Base-by-base conservation (phyloP, 108 stramenopile species). In the Fragilariopsis cylindrus region DNA sequence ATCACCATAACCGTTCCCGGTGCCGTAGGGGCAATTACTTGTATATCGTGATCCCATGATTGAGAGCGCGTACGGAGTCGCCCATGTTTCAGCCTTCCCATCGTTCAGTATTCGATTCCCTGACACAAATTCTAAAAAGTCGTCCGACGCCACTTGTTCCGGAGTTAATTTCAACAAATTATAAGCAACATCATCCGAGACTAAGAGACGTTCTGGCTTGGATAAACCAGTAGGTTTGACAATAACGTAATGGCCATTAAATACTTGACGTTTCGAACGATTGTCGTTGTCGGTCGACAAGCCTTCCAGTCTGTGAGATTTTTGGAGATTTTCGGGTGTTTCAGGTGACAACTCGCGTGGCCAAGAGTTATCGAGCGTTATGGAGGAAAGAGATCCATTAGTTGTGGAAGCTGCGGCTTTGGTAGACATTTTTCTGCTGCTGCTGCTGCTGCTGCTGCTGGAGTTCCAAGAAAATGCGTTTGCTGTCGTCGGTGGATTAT, bases 1-100 rank as follows among this genome's bases (percentile, higher is more conserved):
- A 77, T 96, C 96, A 5, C 96, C 95, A 73, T 96, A 96, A 40
- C 92, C 95, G 43, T 92, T 79, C 8, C 95, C 95, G 21, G 85
- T 89, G n/a, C 92, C 91, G 65, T 88, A 88, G 8, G 90, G 90
- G 82, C 91, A 92, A 65, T 94, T 92, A 71, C 72, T 79, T 42
- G 86, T 86, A 58, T 90, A 91, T 2, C 88, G 73, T 40, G 77
- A 77, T 56, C 95, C 95, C 87, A 93, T 90, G 73, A 96, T 93
- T 21, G 75, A 78, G 8, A 96, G 76, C 11, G 95, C 95, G 71
- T 96, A 96, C 1, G 95, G 95, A 39, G 95, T 94, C n/a, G 92
- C 91, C 92, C 92, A 96, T 21, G 71, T 73, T 53, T 73, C 76
- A 4, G 39, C 56, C 7, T 16, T 15, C 0, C 57, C 57, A 15